Evolutionary conservation across 768 basidiomycete genomes (phyloP).

Genomic region (Suillus hirtellus): DNA sequence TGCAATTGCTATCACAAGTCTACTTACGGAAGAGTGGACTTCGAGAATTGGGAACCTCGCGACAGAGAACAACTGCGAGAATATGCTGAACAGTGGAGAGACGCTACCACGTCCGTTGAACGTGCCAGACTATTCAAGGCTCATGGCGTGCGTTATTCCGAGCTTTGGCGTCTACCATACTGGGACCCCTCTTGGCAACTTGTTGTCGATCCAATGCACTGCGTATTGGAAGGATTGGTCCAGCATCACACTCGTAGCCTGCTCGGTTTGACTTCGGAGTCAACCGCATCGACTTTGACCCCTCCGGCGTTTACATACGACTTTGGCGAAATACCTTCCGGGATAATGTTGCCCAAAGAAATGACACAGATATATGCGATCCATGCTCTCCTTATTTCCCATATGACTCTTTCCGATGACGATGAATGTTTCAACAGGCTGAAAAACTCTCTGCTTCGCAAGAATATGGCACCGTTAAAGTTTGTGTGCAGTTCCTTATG

Average conservation of each 20-base stretch:
- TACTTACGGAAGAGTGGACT: conserved; percentile 6
- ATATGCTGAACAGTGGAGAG: conserved; percentile 15
- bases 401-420: too few species aligned
- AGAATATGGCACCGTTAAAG: conserved; percentile 10
- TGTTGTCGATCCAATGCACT: conserved; percentile 24
- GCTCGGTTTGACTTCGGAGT: conserved; percentile 8
- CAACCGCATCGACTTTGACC: neutral
- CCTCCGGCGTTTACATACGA: neutral
- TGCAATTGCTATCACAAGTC: conserved; percentile 23
- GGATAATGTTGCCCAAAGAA: neutral
- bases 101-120: conserved; percentile 8
- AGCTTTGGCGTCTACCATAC: conserved; percentile 21
- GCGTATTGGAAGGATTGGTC: too few species aligned
- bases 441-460: conserved; percentile 1
- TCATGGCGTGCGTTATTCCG: conserved; percentile 19
- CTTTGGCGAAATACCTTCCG: neutral
- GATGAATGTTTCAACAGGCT: neutral
- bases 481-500: neutral
- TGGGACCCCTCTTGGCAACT: conserved; percentile 18
- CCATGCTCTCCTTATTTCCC: conserved; percentile 5
- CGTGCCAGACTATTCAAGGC: conserved; percentile 12
- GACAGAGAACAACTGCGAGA: conserved; percentile 13
- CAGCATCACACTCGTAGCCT: neutral
- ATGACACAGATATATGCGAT: conserved; percentile 12
- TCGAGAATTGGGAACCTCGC: conserved; percentile 15